Evolutionary conservation across 2,329 filamentous ascomycete genomes (phyloP), one percentile per base, ranked within the genome.

Genomic region (Pseudogymnoascus sp.): DNA sequence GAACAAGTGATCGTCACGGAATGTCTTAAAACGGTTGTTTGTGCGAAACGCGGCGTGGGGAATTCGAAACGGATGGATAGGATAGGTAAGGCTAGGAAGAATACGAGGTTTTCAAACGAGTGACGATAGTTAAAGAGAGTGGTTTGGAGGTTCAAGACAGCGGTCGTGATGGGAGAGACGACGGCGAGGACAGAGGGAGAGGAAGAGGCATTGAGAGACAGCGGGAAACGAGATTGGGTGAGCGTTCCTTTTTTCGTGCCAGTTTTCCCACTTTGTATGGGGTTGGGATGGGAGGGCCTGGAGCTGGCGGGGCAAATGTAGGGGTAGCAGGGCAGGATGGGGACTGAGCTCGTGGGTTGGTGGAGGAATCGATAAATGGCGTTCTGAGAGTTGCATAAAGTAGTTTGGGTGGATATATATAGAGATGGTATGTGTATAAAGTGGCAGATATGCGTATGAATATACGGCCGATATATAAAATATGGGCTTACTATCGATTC

Each of bases 361-460:
- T 40, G 37, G 45, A 29, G 14, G 45, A 51, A 51, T 51, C 45
- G 45, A 51, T 51, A 51, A 51, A 51, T 51, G 45, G 45, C 45
- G 45, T 51, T 51, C 3, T 1, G 4, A 51, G 23, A 23, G 26
- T 23, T 29, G 23, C 29, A 29, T 51, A 51, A n/a, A 51, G 45
- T 51, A 5, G 7, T 31, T 26, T 26, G 23, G 21, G 21, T 51
- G 45, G 45, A 16, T n/a, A 51, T 51, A 51, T 51, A 51, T 51
- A 42, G 18, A 29, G 23, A 16, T 31, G 23, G 45, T 26, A 51
- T n/a, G 2, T 16, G 45, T 51, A 51, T 51, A 51, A 51, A 51
- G 23, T 12, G 4, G 23, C 10, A n/a, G 23, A 29, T 10, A 31
- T 51, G 45, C 14, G n/a, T 7, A 14, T 14, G 5, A 26, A 23